Conservation (phyloP, 139 green algal genomes). For the Astrephomene gubernaculifera region DNA sequence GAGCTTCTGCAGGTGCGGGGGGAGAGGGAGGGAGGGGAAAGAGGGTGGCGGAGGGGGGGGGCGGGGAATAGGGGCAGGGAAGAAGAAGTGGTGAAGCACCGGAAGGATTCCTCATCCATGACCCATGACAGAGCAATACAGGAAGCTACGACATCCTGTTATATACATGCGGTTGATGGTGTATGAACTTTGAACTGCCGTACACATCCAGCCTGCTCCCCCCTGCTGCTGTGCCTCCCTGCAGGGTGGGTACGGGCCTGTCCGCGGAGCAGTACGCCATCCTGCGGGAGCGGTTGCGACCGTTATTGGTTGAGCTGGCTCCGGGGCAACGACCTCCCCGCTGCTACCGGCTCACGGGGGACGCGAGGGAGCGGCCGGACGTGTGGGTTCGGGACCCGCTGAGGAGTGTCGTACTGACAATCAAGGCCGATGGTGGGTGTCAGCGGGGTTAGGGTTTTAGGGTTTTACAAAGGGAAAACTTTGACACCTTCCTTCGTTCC, state of each 20-base stretch:
- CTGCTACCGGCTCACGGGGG: conserved; percentile 53
- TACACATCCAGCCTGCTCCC: neutral
- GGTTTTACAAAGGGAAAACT: no score
- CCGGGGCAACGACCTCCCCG: neutral
- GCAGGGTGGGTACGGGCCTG: conserved; percentile 34
- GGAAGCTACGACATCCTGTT: no score
- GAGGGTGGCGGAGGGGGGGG: neutral
- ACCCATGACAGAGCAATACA: no score
- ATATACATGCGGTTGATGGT: no score
- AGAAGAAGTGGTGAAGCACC: no score
- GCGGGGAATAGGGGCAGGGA: neutral
- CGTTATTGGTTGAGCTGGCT: conserved; percentile 14
- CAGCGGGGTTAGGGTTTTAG: conserved; percentile 42
- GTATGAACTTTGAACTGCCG: no score
- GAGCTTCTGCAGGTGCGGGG: conserved; percentile 62
- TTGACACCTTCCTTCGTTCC: no score
- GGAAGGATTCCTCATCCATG: no score
- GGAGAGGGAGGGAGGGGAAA: neutral
- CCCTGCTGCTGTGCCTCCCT: no score
- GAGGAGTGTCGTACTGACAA: conserved; percentile 65
- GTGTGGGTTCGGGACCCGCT: conserved; percentile 78
- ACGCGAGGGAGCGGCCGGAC: conserved; percentile 68
- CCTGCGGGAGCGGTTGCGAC: conserved; percentile 10
- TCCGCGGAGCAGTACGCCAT: neutral
- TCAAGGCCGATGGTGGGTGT: conserved; percentile 27